Evolutionary conservation across 208 protist genomes (phyloP), one percentile per base, ranked within the genome.

Genomic region (Trypanosoma lewisi): DNA sequence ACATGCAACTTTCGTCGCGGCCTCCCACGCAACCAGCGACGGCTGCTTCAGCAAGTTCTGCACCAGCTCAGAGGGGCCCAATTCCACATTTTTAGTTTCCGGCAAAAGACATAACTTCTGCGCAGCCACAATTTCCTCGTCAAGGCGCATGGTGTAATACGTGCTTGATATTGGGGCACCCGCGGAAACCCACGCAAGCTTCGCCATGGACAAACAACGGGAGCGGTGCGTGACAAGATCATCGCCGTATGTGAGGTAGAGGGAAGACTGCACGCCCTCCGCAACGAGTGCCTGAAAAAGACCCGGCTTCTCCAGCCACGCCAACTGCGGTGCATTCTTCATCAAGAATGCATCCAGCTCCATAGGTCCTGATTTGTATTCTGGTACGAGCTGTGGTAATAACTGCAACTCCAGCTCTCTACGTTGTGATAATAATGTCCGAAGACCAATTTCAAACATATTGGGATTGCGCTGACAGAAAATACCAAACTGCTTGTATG

Each of bases 371-470:
- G 70, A 2, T 14, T 34, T 17, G 31, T 69, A 61, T 1, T 27
- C 42, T 17, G 73, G 73, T 42, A 91, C 39, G n/a, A 89, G 60
- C 4, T 77, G 28, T n/a, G 80, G 84, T 25, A 94, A 62, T n/a
- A 77, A 63, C 41, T 90, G 73, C 50, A 94, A 67, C 64, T 94
- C 88, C 84, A 80, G 89, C 59, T 91, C 82, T 4, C 88, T 77
- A 17, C 75, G 68, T 53, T 80, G 64, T 28, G 66, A 28, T 62
- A 82, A 64, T 23, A 94, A 69, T 5, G 68, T 56, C 11, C 69
- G 71, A 30, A 90, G 61, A 6, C 84, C 80, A 17, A 82, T 77
- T 8, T 75, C 63, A 34, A 82, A 71, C 49, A 85, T 71, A 12
- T 51, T 37, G 3, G 65, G 62, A 54, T 84, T 82, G 42, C 74